These are phyloP conservation scores for Ophiocordyceps camponoti-floridani DNA, from an alignment of 2,329 filamentous ascomycete species.

Conservation along the genomic window DNA sequence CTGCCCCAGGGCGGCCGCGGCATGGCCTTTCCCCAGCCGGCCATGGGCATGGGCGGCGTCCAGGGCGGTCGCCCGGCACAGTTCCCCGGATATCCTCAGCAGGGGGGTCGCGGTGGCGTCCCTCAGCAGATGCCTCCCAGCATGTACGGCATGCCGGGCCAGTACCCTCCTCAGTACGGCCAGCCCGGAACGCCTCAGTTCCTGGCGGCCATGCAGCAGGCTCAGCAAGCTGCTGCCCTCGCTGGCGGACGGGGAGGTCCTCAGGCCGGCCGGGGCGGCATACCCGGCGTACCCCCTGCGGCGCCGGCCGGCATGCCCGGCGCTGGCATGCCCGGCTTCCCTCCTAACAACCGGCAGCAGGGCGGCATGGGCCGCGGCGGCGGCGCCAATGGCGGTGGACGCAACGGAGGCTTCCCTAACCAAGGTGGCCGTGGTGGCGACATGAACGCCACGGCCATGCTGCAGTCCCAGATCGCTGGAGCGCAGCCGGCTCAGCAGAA, in stretches of 20 bases:
- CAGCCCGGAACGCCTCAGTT: conserved; percentile 67
- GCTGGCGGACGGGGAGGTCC: conserved; percentile 45
- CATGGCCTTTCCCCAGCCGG: conserved; percentile 47
- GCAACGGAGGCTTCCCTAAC: conserved; percentile 24
- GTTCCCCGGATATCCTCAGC: conserved; percentile 72
- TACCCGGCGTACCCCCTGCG: conserved; percentile 58
- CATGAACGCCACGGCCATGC: conserved; percentile 15
- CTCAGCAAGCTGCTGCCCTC: conserved; percentile 40
- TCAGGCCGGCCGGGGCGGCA: conserved; percentile 52
- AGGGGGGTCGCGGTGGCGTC: conserved; percentile 72
- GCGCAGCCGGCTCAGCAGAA: conserved; percentile 68
- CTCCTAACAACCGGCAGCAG: conserved; percentile 36
- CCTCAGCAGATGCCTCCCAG: conserved; percentile 77
- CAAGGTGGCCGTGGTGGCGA: conserved; percentile 30
- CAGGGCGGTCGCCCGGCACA: conserved; percentile 73
- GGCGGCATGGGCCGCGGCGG: conserved; percentile 29
- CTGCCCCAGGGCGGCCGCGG: conserved; percentile 46
- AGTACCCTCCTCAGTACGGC: conserved; percentile 66
- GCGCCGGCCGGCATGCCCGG: conserved; percentile 27
- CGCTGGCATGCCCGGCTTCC: conserved; percentile 36
- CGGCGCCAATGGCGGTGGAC: conserved; percentile 17
- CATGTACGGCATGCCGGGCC: conserved; percentile 65
- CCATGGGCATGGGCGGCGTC: conserved; percentile 49
- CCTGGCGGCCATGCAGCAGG: conserved; percentile 70
- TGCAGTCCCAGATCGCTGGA: conserved; percentile 39